These are phyloP conservation scores for Arbutus unedo DNA, from an alignment of 148 eudicot species.

Conservation along the genomic window DNA sequence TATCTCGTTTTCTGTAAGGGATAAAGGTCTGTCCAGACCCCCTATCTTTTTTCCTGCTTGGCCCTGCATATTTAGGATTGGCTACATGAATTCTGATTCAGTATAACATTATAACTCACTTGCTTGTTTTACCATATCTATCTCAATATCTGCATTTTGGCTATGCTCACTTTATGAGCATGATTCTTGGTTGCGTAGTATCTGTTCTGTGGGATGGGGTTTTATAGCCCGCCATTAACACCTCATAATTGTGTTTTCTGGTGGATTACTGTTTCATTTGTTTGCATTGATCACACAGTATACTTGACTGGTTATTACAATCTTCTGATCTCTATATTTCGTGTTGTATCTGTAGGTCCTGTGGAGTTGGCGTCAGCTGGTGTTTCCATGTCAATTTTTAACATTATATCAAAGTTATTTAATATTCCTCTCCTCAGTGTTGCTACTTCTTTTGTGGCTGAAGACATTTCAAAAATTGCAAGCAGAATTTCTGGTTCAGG, in stretches of 20 bases:
- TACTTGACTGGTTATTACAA: background rate
- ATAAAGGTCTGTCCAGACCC: background rate
- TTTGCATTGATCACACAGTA: background rate
- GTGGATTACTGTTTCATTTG: background rate
- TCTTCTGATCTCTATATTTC: slow-evolving; percentile 2
- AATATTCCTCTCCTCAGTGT: slow-evolving; percentile 97
- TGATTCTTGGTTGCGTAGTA: slow-evolving; percentile 1
- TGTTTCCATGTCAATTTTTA: slow-evolving; percentile 83
- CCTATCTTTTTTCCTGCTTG: background rate
- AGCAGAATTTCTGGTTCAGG: slow-evolving; percentile 35
- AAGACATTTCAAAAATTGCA: slow-evolving; percentile 70
- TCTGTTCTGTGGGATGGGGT: background rate
- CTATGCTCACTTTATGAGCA: background rate
- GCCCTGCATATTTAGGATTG: background rate
- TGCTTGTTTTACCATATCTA: background rate
- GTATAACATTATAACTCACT: background rate
- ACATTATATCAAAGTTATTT: slow-evolving; percentile 81
- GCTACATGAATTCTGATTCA: background rate
- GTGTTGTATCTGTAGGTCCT: slow-evolving; percentile 45
- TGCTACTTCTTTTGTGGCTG: slow-evolving; percentile 95
- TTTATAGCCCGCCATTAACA: background rate
- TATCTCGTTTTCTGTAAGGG: background rate
- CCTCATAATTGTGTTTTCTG: background rate
- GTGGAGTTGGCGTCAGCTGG: slow-evolving; percentile 93
- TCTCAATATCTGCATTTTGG: background rate